These are phyloP conservation scores for Chlorencoelia australis DNA, from an alignment of 2,329 filamentous ascomycete genomes.

Conservation along the genomic window DNA sequence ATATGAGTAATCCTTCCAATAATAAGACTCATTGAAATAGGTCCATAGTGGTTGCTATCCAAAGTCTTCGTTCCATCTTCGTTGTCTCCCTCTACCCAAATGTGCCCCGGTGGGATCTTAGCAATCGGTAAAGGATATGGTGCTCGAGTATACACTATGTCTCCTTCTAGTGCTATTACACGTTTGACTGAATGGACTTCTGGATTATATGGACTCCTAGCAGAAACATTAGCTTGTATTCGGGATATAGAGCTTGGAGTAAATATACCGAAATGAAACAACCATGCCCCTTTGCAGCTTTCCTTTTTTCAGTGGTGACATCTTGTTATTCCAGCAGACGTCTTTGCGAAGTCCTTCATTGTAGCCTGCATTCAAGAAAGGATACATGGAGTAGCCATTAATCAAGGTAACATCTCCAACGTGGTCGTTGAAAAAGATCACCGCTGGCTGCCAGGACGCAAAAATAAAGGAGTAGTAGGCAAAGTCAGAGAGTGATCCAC, in stretches of 20 bases:
- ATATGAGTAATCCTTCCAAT: conserved; percentile 65
- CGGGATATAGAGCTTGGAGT: neutral
- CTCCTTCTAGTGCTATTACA: conserved; percentile 71
- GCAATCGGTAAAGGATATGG: conserved; percentile 48
- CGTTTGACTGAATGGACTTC: conserved; percentile 68
- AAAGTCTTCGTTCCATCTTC: conserved; percentile 50
- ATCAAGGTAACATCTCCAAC: conserved; percentile 49
- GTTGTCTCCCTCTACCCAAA: conserved; percentile 88
- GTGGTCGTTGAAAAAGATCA: conserved; percentile 51
- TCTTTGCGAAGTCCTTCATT: conserved; percentile 45
- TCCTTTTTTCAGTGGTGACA: conserved; percentile 45
- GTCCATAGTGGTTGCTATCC: conserved; percentile 88
- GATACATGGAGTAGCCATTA: conserved; percentile 63
- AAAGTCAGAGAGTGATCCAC: conserved; percentile 24
- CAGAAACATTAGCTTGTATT: neutral
- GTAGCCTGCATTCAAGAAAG: conserved; percentile 60
- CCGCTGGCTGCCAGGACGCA: conserved; percentile 51
- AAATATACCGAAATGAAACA: conserved; percentile 57
- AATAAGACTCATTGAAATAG: conserved; percentile 65
- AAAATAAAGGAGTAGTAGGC: conserved; percentile 40
- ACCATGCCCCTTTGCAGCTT: conserved; percentile 62
- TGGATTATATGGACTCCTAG: conserved; percentile 61
- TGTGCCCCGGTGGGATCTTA: conserved; percentile 68
- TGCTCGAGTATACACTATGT: conserved; percentile 56
- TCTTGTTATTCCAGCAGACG: conserved; percentile 48